Evolutionary conservation across 495 filamentous ascomycete genomes (phyloP).

Genomic region (Opeltia flavorubescens): DNA sequence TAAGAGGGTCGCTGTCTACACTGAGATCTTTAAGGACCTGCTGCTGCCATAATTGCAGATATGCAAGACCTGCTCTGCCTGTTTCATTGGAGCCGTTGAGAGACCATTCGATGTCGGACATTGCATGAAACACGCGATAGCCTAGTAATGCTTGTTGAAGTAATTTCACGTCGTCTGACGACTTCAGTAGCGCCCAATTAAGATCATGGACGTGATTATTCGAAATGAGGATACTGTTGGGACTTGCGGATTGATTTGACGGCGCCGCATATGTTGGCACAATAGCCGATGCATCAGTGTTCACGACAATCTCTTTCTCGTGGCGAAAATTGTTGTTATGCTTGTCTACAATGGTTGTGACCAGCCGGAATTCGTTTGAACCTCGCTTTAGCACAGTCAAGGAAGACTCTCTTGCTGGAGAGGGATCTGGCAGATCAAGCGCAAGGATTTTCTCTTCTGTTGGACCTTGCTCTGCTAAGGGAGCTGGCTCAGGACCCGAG

Average conservation of each 20-base stretch:
- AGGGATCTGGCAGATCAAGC: conserved; percentile 3
- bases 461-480: conserved; percentile 11
- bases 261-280: conserved; percentile 14
- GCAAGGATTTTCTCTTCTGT: conserved; percentile 14
- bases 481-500: conserved; percentile 1
- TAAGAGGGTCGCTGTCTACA: too few relatives aligned
- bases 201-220: conserved; percentile 6
- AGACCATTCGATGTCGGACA: conserved; percentile 10
- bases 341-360: conserved; percentile 6
- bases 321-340: conserved; percentile 5
- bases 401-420: not conserved
- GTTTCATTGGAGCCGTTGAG: conserved; percentile 9
- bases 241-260: not conserved
- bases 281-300: conserved; percentile 6
- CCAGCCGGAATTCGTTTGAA: conserved; percentile 9
- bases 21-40: too few relatives aligned
- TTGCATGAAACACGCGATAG: conserved; percentile 10
- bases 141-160: conserved; percentile 15
- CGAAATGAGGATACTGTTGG: conserved; percentile 13
- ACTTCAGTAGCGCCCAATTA: conserved; percentile 7
- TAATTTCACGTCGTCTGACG: not conserved
- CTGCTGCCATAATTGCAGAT: conserved; percentile 15
- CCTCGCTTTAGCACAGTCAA: conserved; percentile 7
- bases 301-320: conserved; percentile 5
- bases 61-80: conserved; percentile 4